These are phyloP conservation scores for Eucalyptus pauciflora DNA, from an alignment of 345 rosid genomes.

Conservation along the genomic window DNA sequence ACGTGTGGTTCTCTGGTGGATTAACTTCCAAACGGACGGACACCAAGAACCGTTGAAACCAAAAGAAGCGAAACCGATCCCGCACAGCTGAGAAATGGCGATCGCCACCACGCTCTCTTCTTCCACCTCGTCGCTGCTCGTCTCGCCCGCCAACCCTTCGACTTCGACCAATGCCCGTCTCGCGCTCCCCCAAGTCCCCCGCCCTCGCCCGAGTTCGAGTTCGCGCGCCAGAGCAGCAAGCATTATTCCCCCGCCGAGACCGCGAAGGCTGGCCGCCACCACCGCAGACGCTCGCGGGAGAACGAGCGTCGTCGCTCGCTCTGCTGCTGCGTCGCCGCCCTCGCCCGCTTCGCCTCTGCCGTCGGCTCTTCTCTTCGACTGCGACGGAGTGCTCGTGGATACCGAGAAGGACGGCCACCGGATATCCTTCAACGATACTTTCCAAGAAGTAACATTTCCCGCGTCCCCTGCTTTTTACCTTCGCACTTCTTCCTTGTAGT, in stretches of 20 bases:
- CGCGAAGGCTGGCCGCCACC: background rate
- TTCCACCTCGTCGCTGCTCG: background rate
- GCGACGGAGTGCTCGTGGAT: slow-evolving; percentile 96
- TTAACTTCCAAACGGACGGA: background rate
- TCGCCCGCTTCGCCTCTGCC: slow-evolving; percentile 46
- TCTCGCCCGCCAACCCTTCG: background rate
- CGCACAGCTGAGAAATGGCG: background rate
- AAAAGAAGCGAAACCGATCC: background rate
- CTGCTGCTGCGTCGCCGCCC: slow-evolving; percentile 27
- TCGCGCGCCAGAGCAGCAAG: background rate
- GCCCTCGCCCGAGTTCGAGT: background rate
- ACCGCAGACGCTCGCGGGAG: background rate
- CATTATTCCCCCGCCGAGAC: background rate
- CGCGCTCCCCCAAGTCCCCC: background rate
- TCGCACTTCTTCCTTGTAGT: background rate
- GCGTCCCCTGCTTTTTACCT: background rate
- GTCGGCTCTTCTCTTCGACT: slow-evolving; percentile 77
- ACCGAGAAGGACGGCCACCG: slow-evolving; percentile 95
- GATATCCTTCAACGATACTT: slow-evolving; percentile 92
- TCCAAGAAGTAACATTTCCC: slow-evolving; percentile 41
- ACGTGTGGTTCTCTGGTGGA: background rate
- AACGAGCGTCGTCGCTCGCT: slow-evolving; percentile 22
- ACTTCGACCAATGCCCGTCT: background rate
- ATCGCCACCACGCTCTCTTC: background rate
- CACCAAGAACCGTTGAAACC: background rate